phyloP scores from a whole-genome alignment of 2,329 filamentous ascomycete species.

The Ploettnerulaceae sp. region DNA sequence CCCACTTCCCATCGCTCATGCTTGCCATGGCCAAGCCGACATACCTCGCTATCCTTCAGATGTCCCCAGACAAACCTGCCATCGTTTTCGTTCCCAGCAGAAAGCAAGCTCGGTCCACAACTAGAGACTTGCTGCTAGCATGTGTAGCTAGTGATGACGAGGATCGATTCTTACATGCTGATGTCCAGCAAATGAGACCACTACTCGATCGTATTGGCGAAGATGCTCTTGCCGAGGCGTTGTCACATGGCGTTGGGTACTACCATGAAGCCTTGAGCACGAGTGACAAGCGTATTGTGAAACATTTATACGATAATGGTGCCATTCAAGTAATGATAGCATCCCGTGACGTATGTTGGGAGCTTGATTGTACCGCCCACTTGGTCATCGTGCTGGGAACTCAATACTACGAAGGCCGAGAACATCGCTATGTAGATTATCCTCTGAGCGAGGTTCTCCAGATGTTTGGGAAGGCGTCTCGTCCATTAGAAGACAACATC shows the following conservation, averaged over 20 bases:
- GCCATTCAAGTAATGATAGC: slow-evolving; percentile 69
- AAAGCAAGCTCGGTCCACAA: slow-evolving; percentile 86
- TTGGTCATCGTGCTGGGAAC: slow-evolving; percentile 96
- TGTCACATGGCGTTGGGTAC: slow-evolving; percentile 93
- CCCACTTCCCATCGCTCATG: slow-evolving; percentile 97
- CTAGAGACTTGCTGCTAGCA: slow-evolving; percentile 80
- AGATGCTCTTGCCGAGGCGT: slow-evolving; percentile 77
- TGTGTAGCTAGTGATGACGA: slow-evolving; percentile 87
- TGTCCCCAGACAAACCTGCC: slow-evolving; percentile 83
- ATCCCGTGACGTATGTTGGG: slow-evolving; percentile 92
- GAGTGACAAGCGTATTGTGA: slow-evolving; percentile 89
- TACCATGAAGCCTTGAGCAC: slow-evolving; percentile 89
- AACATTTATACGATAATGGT: slow-evolving; percentile 76
- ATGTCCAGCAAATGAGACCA: slow-evolving; percentile 74
- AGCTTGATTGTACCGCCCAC: slow-evolving; percentile 81
- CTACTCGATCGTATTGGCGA: slow-evolving; percentile 82
- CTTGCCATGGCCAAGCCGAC: slow-evolving; percentile 95
- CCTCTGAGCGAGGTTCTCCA: slow-evolving; percentile 89
- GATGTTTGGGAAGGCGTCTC: slow-evolving; percentile 93
- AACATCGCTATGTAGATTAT: slow-evolving; percentile 97
- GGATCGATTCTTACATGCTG: slow-evolving; percentile 85
- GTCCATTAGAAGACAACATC: slow-evolving; percentile 70
- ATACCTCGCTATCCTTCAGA: slow-evolving; percentile 81
- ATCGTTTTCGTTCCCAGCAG: slow-evolving; percentile 89
- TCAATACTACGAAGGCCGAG: slow-evolving; percentile 92